These are phyloP conservation scores for Clonostachys solani DNA, from an alignment of 2,329 filamentous ascomycete species.

Conservation along the genomic window DNA sequence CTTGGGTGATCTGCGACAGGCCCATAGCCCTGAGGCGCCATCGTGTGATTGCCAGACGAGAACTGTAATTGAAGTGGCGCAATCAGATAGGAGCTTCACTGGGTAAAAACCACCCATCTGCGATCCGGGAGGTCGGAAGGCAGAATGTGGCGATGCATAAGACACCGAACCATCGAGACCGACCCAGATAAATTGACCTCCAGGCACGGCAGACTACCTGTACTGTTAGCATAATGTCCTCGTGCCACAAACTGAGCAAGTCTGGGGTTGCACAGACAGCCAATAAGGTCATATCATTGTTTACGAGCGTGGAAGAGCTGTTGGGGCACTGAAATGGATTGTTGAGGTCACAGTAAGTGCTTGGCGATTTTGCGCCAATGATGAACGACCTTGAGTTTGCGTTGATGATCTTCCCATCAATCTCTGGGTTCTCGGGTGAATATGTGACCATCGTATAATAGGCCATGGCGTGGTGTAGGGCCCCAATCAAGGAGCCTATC, in stretches of 20 bases:
- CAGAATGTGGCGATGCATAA: slow-evolving; percentile 53
- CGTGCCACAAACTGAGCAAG: no score
- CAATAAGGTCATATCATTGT: slow-evolving; percentile 17
- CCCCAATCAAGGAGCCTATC: no score
- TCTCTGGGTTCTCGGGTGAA: slow-evolving; percentile 9
- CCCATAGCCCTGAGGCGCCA: slow-evolving; percentile 16
- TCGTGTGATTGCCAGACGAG: slow-evolving; percentile 14
- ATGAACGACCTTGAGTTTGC: slow-evolving; percentile 16
- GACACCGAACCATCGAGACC: slow-evolving; percentile 45
- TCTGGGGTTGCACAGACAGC: slow-evolving; percentile 9
- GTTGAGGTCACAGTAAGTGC: slow-evolving; percentile 14
- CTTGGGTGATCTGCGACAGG: slow-evolving; percentile 10
- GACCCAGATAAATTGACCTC: slow-evolving; percentile 60
- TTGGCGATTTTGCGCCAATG: slow-evolving; percentile 16
- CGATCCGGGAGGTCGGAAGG: slow-evolving; percentile 43
- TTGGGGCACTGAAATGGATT: slow-evolving; percentile 13
- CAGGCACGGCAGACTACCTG: slow-evolving; percentile 48
- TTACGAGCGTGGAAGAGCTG: slow-evolving; percentile 17
- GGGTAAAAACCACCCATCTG: slow-evolving; percentile 41
- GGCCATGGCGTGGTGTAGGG: background rate
- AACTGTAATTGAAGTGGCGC: slow-evolving; percentile 10
- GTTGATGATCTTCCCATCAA: slow-evolving; percentile 18
- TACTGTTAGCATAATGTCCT: background rate
- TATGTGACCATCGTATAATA: slow-evolving; percentile 19
- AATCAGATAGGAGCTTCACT: slow-evolving; percentile 15